These are phyloP conservation scores for Trypanosoma scelopori DNA, from an alignment of 208 protist genomes.

Conservation along the genomic window DNA sequence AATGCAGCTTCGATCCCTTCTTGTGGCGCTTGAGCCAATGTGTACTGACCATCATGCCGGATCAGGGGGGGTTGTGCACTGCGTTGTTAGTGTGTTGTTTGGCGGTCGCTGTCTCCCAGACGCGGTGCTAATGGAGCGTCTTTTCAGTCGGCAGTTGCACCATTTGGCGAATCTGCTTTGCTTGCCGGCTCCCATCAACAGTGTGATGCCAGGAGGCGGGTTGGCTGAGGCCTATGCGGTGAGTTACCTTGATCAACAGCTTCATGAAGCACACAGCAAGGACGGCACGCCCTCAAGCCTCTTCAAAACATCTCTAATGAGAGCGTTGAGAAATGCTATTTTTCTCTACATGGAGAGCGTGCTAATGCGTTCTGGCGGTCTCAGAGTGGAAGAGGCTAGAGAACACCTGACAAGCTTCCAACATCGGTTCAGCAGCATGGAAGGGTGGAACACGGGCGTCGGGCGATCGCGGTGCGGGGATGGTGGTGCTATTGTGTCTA, in stretches of 20 bases:
- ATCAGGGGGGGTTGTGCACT: not conserved
- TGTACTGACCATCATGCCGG: not conserved
- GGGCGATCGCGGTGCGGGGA: not conserved
- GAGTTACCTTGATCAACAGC: slow-evolving; percentile 15
- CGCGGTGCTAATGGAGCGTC: slow-evolving; percentile 8
- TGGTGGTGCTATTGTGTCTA: not conserved
- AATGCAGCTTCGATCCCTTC: slow-evolving; percentile 8
- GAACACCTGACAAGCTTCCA: slow-evolving; percentile 15
- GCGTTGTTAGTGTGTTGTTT: slow-evolving; percentile 26
- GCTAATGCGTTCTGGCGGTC: slow-evolving; percentile 13
- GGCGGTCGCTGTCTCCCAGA: slow-evolving; percentile 21
- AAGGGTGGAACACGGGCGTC: not conserved
- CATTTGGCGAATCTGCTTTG: slow-evolving; percentile 31
- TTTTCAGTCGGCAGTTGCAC: slow-evolving; percentile 26
- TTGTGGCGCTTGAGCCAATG: slow-evolving; percentile 14
- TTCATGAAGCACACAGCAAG: slow-evolving; percentile 5
- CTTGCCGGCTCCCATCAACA: slow-evolving; percentile 16
- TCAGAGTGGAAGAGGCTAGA: slow-evolving; percentile 17
- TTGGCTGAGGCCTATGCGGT: slow-evolving; percentile 21
- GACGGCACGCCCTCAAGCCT: not conserved
- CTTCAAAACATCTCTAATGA: slow-evolving; percentile 17
- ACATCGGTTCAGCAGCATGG: slow-evolving; percentile 7
- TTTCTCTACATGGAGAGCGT: slow-evolving; percentile 22
- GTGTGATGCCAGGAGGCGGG: slow-evolving; percentile 20
- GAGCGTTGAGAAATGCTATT: slow-evolving; percentile 18